Conservation (phyloP, 2,329 filamentous ascomycete genomes). For the Penicillium sp. region DNA sequence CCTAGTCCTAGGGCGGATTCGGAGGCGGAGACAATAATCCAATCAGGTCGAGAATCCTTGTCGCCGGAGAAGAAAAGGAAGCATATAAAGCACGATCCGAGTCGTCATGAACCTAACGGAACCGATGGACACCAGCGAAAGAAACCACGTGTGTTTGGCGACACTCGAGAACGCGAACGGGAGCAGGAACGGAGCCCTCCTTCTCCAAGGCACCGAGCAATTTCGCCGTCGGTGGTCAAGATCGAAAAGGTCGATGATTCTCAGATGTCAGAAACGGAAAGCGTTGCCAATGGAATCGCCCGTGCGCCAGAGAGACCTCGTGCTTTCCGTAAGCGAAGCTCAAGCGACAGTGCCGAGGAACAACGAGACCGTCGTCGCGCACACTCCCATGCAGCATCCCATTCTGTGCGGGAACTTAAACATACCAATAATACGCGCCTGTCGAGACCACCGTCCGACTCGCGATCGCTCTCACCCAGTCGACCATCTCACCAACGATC, state of each 20-base stretch:
- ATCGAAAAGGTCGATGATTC: slow-evolving; percentile 36
- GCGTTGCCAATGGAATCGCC: slow-evolving; percentile 10
- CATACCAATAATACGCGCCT: slow-evolving; percentile 28
- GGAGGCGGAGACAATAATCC: slow-evolving; percentile 51
- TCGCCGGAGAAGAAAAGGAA: slow-evolving; percentile 49
- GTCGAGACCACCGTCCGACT: slow-evolving; percentile 30
- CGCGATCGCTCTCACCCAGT: slow-evolving; percentile 38
- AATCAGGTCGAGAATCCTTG: slow-evolving; percentile 45
- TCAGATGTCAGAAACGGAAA: slow-evolving; percentile 22
- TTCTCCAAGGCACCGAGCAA: slow-evolving; percentile 28
- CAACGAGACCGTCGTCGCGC: slow-evolving; percentile 29
- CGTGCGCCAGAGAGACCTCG: slow-evolving; percentile 18
- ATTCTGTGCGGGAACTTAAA: slow-evolving; percentile 27
- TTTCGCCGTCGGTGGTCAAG: slow-evolving; percentile 37
- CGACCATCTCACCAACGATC: slow-evolving; percentile 38
- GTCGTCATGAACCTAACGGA: slow-evolving; percentile 24
- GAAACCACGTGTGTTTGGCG: slow-evolving; percentile 30
- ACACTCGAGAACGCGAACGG: slow-evolving; percentile 15
- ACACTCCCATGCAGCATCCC: slow-evolving; percentile 18
- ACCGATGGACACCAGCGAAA: slow-evolving; percentile 31
- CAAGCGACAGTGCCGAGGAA: slow-evolving; percentile 36
- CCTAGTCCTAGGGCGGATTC: slow-evolving; percentile 46
- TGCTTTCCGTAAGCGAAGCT: slow-evolving; percentile 37
- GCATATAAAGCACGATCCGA: slow-evolving; percentile 39
- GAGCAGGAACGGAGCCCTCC: slow-evolving; percentile 23